A percentile compares a stretch with the other conserved stretches of the same genome.
These are phyloP conservation scores for Dimocarpus longan DNA, from an alignment of 345 rosid species.

Conservation along the genomic window DNA sequence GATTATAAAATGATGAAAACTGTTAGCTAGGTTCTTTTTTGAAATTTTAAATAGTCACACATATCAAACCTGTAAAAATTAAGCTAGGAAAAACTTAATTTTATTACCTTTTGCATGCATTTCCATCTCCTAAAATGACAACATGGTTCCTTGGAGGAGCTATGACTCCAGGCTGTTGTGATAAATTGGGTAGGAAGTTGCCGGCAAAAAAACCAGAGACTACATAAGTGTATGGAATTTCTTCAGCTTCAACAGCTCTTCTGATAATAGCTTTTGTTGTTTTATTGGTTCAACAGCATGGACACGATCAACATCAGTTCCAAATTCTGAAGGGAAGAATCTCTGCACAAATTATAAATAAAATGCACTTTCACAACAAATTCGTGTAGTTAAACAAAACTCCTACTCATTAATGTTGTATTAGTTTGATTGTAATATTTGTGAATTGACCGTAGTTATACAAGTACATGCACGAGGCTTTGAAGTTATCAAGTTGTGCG, in stretches of 20 bases:
- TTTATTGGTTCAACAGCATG: conserved; percentile 52
- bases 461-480: too few species aligned
- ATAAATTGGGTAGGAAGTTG: conserved; percentile 42
- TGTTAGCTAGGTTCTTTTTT: not conserved
- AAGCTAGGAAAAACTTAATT: not conserved
- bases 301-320: conserved; percentile 55
- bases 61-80: too few species aligned
- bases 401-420: too few species aligned
- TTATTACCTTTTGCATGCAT: conserved; percentile 43
- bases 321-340: conserved; percentile 66
- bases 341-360: conserved; percentile 31
- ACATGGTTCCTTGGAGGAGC: conserved; percentile 51
- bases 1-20: not conserved
- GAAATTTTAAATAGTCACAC: too few species aligned
- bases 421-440: too few species aligned
- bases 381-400: too few species aligned
- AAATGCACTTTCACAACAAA: not conserved
- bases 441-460: too few species aligned
- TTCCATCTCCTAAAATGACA: conserved; percentile 57
- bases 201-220: conserved; percentile 47
- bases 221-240: conserved; percentile 53
- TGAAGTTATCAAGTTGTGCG: not conserved
- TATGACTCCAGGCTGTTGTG: conserved; percentile 41
- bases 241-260: conserved; percentile 40
- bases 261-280: conserved; percentile 43